phyloP scores from a whole-genome alignment of 2,329 filamentous ascomycete species.

The Fusarium drepaniforme region DNA sequence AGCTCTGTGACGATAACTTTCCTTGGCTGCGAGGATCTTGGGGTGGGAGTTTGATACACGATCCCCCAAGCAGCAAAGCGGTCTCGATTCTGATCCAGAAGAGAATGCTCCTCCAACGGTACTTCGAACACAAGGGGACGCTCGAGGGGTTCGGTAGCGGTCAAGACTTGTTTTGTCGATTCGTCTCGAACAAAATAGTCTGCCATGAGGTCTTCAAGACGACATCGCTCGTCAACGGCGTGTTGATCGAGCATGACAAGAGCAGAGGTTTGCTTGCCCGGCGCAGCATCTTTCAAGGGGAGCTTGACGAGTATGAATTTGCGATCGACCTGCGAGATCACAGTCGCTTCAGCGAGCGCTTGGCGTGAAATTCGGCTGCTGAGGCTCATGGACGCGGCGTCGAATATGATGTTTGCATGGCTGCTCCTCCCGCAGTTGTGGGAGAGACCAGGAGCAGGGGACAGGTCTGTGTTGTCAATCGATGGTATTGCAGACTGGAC shows the following conservation, averaged over 20 bases:
- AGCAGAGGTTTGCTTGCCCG: conserved; percentile 54
- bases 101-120: conserved; percentile 66
- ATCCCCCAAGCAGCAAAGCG: conserved; percentile 84
- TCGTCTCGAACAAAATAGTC: conserved; percentile 57
- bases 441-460: not conserved
- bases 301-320: conserved; percentile 88
- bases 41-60: conserved; percentile 62
- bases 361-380: conserved; percentile 70
- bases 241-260: conserved; percentile 92
- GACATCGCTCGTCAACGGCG: conserved; percentile 90
- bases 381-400: conserved; percentile 45
- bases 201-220: conserved; percentile 78
- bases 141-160: conserved; percentile 54
- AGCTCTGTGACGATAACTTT: conserved; percentile 68
- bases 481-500: conserved; percentile 60
- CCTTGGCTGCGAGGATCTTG: conserved; percentile 1
- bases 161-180: conserved; percentile 14
- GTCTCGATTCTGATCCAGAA: conserved; percentile 65
- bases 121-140: conserved; percentile 75
- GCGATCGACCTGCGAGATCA: conserved; percentile 86
- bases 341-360: conserved; percentile 68
- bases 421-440: conserved; percentile 13
- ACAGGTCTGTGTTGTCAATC: conserved; percentile 38
- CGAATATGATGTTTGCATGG: conserved; percentile 42
- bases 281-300: conserved; percentile 33